phyloP scores from a whole-genome alignment of 768 basidiomycete species.

The Serpula lacrymans region DNA sequence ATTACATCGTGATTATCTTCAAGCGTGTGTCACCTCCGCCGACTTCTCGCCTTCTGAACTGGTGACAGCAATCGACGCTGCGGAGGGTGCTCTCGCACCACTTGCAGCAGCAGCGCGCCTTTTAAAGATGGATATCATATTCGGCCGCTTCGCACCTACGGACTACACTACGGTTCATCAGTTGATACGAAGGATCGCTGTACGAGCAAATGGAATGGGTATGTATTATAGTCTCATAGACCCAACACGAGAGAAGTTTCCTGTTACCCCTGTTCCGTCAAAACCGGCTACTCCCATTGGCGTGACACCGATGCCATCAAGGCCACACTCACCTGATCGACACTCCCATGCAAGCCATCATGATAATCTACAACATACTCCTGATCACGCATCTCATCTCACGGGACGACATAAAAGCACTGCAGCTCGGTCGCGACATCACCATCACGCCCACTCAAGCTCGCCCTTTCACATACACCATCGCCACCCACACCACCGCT shows the following conservation, averaged over 20 bases:
- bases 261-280: constrained; percentile 41
- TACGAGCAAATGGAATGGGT: constrained; percentile 58
- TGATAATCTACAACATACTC: constrained; percentile 1
- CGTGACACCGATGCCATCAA: constrained; percentile 27
- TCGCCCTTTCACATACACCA: constrained; percentile 9
- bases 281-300: constrained; percentile 32
- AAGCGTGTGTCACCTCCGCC: constrained; percentile 34
- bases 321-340: constrained; percentile 27
- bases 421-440: no score
- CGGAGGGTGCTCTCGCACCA: constrained; percentile 50
- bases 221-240: constrained; percentile 65
- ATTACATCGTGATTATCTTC: constrained; percentile 45
- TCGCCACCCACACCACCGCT: constrained; percentile 7
- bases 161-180: constrained; percentile 54
- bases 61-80: constrained; percentile 27
- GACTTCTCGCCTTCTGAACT: constrained; percentile 31
- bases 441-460: constrained; percentile 10
- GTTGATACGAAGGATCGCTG: constrained; percentile 47
- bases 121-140: constrained; percentile 57
- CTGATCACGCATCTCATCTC: background rate
- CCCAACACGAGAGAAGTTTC: constrained; percentile 56
- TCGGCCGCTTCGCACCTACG: constrained; percentile 52
- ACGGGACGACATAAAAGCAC: no score
- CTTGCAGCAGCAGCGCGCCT: constrained; percentile 51
- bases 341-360: background rate